These are phyloP conservation scores for Mrakia frigida DNA, from an alignment of 768 basidiomycete species.

Conservation along the genomic window DNA sequence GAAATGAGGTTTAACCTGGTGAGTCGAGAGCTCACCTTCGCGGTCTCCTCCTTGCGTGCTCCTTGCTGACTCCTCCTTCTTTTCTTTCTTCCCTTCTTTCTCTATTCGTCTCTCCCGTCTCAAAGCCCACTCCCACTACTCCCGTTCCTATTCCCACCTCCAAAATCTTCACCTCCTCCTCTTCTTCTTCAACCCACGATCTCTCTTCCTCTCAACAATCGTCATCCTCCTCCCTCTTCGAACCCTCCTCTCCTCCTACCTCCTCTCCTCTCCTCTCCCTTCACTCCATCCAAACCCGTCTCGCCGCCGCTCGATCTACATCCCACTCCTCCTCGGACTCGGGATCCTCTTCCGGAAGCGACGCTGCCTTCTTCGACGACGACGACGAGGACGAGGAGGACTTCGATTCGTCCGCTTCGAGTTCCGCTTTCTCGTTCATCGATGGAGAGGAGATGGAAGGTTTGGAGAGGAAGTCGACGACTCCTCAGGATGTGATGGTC, in stretches of 20 bases:
- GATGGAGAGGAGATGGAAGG: conserved; percentile 13
- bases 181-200: background rate
- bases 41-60: background rate
- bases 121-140: background rate
- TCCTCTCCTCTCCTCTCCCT: background rate
- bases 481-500: background rate
- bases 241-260: conserved; percentile 4
- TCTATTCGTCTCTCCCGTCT: background rate
- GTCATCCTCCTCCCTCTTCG: background rate
- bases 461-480: background rate
- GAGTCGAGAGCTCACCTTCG: background rate
- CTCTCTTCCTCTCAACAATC: background rate
- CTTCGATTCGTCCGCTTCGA: background rate
- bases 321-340: background rate
- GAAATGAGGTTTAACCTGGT: background rate
- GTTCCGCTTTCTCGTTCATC: conserved; percentile 3
- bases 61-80: background rate
- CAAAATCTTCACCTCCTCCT: background rate
- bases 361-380: background rate
- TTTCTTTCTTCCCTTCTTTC: background rate
- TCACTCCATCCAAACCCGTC: background rate
- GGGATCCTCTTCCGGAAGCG: background rate
- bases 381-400: conserved; percentile 2
- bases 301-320: background rate
- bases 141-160: background rate